phyloP scores from a whole-genome alignment of 2,329 filamentous ascomycete species.

The Pyricularia sp. region DNA sequence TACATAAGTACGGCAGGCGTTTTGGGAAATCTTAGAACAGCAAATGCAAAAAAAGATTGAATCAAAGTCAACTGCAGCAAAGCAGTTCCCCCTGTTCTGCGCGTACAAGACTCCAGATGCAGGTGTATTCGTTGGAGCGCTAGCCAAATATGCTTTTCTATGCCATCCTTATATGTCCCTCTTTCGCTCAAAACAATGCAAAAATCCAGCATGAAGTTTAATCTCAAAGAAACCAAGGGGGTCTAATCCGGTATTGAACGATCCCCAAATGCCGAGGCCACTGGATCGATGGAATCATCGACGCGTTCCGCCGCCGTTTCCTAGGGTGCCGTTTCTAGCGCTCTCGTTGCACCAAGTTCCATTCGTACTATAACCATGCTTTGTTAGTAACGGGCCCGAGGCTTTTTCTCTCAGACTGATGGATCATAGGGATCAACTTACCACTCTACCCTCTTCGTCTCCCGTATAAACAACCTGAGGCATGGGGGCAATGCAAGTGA shows the following conservation, averaged over 20 bases:
- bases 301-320: background rate
- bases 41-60: constrained; percentile 1
- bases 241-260: background rate
- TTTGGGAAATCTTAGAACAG: constrained; percentile 1
- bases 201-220: background rate
- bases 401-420: background rate
- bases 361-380: constrained; percentile 44
- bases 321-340: constrained; percentile 27
- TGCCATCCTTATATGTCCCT: background rate
- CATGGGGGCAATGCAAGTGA: constrained; percentile 81
- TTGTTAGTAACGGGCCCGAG: background rate
- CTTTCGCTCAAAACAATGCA: background rate
- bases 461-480: constrained; percentile 82
- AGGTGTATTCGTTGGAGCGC: background rate
- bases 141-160: constrained; percentile 2
- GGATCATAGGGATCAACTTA: constrained; percentile 34
- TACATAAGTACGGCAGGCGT: constrained; percentile 14
- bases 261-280: background rate
- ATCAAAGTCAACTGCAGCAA: background rate
- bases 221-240: background rate
- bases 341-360: constrained; percentile 50
- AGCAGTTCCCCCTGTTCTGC: background rate
- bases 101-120: background rate
- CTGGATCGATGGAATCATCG: background rate
- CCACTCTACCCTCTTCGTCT: constrained; percentile 86